Base-by-base conservation (phyloP, 306 rosid genomes). In the Trichosanthes truncata region DNA sequence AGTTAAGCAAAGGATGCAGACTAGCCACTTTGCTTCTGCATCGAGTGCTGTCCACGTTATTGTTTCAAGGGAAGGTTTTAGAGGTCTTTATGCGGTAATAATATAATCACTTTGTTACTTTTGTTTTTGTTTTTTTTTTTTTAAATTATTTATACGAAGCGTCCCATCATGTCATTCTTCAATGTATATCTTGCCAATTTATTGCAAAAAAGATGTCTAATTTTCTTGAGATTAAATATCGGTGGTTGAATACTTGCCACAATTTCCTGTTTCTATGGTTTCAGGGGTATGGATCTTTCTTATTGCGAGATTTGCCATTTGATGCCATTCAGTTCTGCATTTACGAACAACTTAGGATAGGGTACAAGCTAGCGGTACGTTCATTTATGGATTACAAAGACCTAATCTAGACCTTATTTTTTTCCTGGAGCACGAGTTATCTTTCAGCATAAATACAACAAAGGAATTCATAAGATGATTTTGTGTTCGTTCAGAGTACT, bases 221-320 rank as follows among this genome's bases (percentile, higher is more conserved):
- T 14, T 29, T 71, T 46, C 59, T 73, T 73, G 41, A 4, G 40
- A 26, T 46, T 14, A 1, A 7, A 31, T 74, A 74, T 74, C 20
- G 4, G 17, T 15, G 18, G 23, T 49, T 49, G 29, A 45, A 65
- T 17, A 65, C 25, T 49, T 26, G 35, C 12, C 15, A 10, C 36
- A 29, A 9, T 52, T 48, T 52, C 9, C 29, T 46, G 11, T 23
- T 20, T 80, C 51, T 83, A 59, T 67, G 60, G 82, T 83, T 87
- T 62, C 78, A 91, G 97, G 97, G 97, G 36, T 91, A 87, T 67
- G 88, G 97, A 76, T 91, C 97, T 61, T 91, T 91, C 85, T 84
- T 91, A 78, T 78, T 91, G 85, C 88, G 97, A 87, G 97, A 91
- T 84, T 87, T 91, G 82, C 97, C 97, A 66, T 91, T 91, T 87